These are phyloP conservation scores for Alternaria triticina DNA, from an alignment of 2,329 filamentous ascomycete genomes.

Conservation along the genomic window DNA sequence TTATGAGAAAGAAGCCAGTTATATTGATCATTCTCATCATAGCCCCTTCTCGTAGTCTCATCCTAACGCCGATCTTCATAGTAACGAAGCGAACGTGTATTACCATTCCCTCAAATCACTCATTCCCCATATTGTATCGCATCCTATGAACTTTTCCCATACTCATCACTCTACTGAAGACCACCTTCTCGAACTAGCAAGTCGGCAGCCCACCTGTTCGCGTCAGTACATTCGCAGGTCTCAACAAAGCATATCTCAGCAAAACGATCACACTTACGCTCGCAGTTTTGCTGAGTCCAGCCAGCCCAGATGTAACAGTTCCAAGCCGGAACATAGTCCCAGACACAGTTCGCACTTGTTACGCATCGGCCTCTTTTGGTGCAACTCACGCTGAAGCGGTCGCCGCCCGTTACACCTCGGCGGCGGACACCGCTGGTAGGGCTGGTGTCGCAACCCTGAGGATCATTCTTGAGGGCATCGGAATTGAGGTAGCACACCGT, in stretches of 20 bases:
- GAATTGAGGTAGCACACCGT: neutral
- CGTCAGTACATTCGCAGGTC: neutral
- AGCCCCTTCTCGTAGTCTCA: too few species aligned
- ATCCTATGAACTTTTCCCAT: too few species aligned
- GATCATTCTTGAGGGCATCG: neutral
- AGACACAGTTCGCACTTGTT: neutral
- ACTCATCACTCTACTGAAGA: neutral
- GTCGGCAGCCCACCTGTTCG: neutral
- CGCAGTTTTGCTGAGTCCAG: constrained; percentile 1
- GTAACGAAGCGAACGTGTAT: neutral
- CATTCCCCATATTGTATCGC: neutral
- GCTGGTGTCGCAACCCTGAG: constrained; percentile 2
- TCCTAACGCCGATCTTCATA: neutral
- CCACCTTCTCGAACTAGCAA: neutral
- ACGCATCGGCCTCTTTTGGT: neutral
- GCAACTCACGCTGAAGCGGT: constrained; percentile 1
- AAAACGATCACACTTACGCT: neutral
- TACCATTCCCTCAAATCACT: neutral
- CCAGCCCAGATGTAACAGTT: constrained; percentile 5
- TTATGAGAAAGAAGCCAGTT: neutral
- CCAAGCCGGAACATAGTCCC: constrained; percentile 4
- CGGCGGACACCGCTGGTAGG: neutral
- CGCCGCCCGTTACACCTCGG: neutral
- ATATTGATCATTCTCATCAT: neutral
- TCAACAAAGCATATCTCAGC: neutral